Percentiles rank a stretch among this genome's conserved stretches.
Conservation (phyloP, 768 basidiomycete species). For the Mycena pura region DNA sequence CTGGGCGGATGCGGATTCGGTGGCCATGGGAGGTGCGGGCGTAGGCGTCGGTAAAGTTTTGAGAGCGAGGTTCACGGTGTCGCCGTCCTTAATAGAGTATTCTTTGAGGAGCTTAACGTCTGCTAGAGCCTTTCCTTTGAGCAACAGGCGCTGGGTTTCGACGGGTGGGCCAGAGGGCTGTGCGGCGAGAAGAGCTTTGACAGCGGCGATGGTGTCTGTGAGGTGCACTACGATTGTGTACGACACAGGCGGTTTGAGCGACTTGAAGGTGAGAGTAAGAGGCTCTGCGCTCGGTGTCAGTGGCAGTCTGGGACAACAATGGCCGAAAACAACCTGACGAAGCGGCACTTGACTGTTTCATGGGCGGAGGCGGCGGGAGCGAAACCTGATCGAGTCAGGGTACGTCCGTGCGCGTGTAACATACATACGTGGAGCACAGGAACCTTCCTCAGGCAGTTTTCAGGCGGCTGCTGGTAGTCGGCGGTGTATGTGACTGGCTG, state of each 20-base stretch:
- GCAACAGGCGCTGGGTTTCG: conserved; percentile 82
- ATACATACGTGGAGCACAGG: conserved; percentile 72
- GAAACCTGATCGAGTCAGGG: conserved; percentile 50
- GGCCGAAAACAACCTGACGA: conserved; percentile 17
- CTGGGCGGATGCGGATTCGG: conserved; percentile 30
- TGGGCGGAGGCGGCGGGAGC: conserved; percentile 62
- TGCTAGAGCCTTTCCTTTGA: conserved; percentile 93
- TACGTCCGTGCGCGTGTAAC: neutral
- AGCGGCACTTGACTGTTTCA: conserved; percentile 32
- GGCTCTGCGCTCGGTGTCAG: too few relatives aligned
- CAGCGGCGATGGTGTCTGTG: conserved; percentile 81
- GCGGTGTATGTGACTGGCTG: conserved; percentile 75
- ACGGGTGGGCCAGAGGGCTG: conserved; percentile 75
- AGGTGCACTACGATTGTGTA: conserved; percentile 76
- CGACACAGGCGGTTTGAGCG: conserved; percentile 82
- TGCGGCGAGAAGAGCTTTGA: conserved; percentile 79
- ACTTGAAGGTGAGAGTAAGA: conserved; percentile 86
- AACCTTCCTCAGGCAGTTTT: conserved; percentile 71
- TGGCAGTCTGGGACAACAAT: too few relatives aligned
- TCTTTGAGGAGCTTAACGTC: conserved; percentile 91
- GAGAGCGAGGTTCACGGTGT: conserved; percentile 85
- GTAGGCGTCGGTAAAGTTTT: conserved; percentile 62
- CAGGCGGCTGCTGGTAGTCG: conserved; percentile 78
- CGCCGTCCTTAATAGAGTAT: conserved; percentile 82
- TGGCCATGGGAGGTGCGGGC: conserved; percentile 17